phyloP scores from a whole-genome alignment of 169 alveolate genomes.

The Fabrea salina region DNA sequence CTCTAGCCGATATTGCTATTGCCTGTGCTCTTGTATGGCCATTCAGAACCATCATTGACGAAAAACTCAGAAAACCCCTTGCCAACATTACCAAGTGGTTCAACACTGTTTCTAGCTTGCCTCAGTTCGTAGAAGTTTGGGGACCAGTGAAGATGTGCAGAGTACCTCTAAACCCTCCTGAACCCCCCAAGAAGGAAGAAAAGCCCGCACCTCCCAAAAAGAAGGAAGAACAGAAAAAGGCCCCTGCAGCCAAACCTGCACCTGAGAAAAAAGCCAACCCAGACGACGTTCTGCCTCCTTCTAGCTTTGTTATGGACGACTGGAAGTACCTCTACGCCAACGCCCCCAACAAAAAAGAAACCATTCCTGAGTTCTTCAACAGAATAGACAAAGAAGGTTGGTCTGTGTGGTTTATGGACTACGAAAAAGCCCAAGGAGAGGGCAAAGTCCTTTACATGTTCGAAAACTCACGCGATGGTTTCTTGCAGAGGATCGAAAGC shows the following conservation, averaged over 20 bases:
- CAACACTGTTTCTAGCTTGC: conserved; percentile 55
- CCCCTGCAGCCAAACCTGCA: conserved; percentile 42
- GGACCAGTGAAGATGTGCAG: conserved; percentile 65
- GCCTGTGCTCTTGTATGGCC: conserved; percentile 74
- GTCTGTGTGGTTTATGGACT: conserved; percentile 89
- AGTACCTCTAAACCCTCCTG: conserved; percentile 57
- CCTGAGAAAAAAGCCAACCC: conserved; percentile 74
- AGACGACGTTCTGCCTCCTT: conserved; percentile 87
- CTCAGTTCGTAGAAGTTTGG: conserved; percentile 61
- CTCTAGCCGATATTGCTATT: conserved; percentile 89
- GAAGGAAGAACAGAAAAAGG: conserved; percentile 35
- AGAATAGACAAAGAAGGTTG: conserved; percentile 88
- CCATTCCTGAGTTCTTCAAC: conserved; percentile 88
- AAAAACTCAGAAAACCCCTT: conserved; percentile 60
- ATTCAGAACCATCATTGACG: conserved; percentile 58
- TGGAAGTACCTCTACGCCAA: conserved; percentile 94
- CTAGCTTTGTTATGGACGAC: conserved; percentile 86
- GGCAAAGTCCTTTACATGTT: conserved; percentile 86
- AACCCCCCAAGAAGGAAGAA: conserved; percentile 37
- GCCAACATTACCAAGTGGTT: conserved; percentile 67
- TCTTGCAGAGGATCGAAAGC: conserved; percentile 91
- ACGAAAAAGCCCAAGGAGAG: conserved; percentile 94
- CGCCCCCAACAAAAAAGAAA: conserved; percentile 85
- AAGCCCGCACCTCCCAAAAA: conserved; percentile 39
- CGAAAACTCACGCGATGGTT: conserved; percentile 93